A percentile compares a stretch with the other conserved stretches of the same genome.
Evolutionary conservation across 768 basidiomycete genomes (phyloP).

Genomic region (Mycena crocata): DNA sequence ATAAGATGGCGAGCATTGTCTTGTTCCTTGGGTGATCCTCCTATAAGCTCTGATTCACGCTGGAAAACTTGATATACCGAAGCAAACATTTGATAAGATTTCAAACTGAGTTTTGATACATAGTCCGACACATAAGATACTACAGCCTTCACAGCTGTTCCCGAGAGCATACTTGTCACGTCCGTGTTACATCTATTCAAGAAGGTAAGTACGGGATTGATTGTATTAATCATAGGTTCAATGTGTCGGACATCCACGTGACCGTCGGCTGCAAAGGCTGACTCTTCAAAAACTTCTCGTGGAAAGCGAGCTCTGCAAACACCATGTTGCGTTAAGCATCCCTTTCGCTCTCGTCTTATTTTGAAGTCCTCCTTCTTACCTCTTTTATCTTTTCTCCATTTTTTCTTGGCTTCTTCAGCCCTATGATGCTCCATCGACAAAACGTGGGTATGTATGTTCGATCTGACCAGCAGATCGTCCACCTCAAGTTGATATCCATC

Average conservation of each 20-base stretch:
- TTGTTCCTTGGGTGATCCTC: background rate
- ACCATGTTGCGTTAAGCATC: slow-evolving; percentile 14
- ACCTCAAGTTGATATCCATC: slow-evolving; percentile 17
- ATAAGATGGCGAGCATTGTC: background rate
- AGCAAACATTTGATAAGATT: background rate
- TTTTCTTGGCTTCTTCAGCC: background rate
- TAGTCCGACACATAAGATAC: background rate
- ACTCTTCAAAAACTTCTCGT: slow-evolving; percentile 9
- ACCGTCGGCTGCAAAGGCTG: slow-evolving; percentile 29
- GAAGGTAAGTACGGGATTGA: background rate
- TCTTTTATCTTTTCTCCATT: slow-evolving; percentile 6
- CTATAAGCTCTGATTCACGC: background rate
- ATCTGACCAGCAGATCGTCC: slow-evolving; percentile 31
- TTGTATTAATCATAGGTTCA: background rate
- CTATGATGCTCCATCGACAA: background rate
- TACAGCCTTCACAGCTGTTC: background rate
- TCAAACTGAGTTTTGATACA: background rate
- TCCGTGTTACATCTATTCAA: background rate
- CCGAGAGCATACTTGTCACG: background rate
- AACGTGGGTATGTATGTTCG: slow-evolving; percentile 35
- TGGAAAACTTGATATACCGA: background rate
- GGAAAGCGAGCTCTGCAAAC: slow-evolving; percentile 40
- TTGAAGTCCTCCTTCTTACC: slow-evolving; percentile 2
- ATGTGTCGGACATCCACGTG: slow-evolving; percentile 4
- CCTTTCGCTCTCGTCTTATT: background rate